Conservation (phyloP, 768 basidiomycete genomes). For the Lyophyllum shimeji region DNA sequence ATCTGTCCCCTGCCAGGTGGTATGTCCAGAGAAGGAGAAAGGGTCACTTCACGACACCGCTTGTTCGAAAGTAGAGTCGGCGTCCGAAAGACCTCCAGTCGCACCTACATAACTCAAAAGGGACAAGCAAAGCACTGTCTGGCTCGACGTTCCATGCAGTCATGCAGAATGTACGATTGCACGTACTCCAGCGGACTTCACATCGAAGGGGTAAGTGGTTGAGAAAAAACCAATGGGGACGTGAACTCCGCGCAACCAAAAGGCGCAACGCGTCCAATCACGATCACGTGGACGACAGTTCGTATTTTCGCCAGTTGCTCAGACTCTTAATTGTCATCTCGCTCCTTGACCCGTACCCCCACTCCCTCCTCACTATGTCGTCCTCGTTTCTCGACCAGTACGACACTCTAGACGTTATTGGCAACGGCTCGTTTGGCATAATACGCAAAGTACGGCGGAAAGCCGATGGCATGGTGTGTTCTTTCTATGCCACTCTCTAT, state of each 20-base stretch:
- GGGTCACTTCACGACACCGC: no score
- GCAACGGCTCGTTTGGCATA: slow-evolving; percentile 96
- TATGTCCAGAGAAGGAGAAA: no score
- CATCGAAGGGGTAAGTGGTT: no score
- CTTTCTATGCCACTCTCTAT: slow-evolving; percentile 3
- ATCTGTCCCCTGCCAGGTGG: no score
- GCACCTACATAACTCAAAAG: no score
- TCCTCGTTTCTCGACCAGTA: slow-evolving; percentile 71
- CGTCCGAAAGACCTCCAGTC: no score
- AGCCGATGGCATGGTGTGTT: slow-evolving; percentile 75
- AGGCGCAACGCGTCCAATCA: slow-evolving; percentile 6
- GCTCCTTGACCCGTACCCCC: not conserved
- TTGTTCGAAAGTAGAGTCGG: no score
- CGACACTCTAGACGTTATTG: slow-evolving; percentile 88
- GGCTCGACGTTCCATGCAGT: no score
- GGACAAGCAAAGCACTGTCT: no score
- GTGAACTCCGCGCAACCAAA: not conserved
- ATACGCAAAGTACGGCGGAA: slow-evolving; percentile 92
- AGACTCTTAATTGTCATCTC: not conserved
- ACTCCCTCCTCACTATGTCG: slow-evolving; percentile 8
- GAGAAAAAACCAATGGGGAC: no score
- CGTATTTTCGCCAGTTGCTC: not conserved
- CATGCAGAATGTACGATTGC: no score
- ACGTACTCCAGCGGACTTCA: no score
- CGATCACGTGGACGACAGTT: slow-evolving; percentile 14